Base-by-base conservation (phyloP, 371 early-diverging fungal species). In the Circinella minor region DNA sequence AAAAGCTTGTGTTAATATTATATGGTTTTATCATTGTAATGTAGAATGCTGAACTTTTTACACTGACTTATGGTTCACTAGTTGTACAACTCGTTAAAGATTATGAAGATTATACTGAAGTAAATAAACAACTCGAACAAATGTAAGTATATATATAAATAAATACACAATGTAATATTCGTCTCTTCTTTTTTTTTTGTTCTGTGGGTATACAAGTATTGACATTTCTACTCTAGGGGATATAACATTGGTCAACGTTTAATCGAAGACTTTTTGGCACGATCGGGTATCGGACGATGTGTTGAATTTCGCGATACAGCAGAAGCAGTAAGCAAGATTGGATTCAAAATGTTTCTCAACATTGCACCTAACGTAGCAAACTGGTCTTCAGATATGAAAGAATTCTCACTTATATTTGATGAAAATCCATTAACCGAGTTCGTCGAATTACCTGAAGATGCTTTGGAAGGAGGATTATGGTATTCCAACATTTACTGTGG, bases 401-500 rank as follows among this genome's bases (percentile, higher is more conserved):
- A 96, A 73, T 98, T 96, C 72, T 94, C 94, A 14, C 81, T 99
- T 36, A 74, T 95, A 0, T 78, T 99, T 60, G 97, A 97, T 18
- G 98, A 98, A 49, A 98, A 99, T 74, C 98, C 98, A 11, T 79
- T 99, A 67, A 89, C 96, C 64, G 98, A 98, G 74, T 97, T 90
- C 81, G 94, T 93, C 55, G 93, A 94, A 71, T 77, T 94, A 65
- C 92, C 94, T 13, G 86, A 86, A 27, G 94, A 94, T 71, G 94
- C 94, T 0, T 73, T 90, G n/a, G 79, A 87, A 59, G 92, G 89
- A 17, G 95, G 93, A 36, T 82, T 99, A 70, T 98, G 95, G 95
- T 99, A 96, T 77, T 95, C 96, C 17, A 98, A 99, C 72, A 89
- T 98, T 38, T 86, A 96, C 61, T 95, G 96, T 73, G 99, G 98